phyloP scores from a whole-genome alignment of 352 stramenopile genomes.

The Globisporangium spinosum region DNA sequence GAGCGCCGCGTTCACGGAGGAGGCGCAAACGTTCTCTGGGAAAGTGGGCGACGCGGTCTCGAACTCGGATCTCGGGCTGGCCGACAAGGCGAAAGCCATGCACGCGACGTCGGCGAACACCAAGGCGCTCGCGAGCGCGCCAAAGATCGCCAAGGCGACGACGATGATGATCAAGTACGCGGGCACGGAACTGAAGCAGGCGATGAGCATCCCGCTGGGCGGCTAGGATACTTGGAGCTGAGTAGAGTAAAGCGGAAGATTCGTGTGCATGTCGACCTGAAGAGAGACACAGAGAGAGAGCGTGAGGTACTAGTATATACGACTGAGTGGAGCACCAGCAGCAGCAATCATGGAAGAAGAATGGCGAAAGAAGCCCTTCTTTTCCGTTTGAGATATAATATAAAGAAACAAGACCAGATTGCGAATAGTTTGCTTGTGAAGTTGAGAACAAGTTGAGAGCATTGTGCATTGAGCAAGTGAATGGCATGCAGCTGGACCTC shows the following conservation, averaged over 20 bases:
- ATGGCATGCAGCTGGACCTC: too few relatives aligned
- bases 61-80: slow-evolving; percentile 33
- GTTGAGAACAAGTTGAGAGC: too few relatives aligned
- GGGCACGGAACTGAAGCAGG: slow-evolving; percentile 35
- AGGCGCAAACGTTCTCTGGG: slow-evolving; percentile 39
- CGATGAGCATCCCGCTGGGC: slow-evolving; percentile 34
- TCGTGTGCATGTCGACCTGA: neutral
- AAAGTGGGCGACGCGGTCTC: slow-evolving; percentile 42
- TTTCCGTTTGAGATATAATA: neutral
- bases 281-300: neutral
- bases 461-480: too few relatives aligned
- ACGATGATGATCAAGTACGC: slow-evolving; percentile 55
- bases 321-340: neutral
- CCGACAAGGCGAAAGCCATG: slow-evolving; percentile 27
- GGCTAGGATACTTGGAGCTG: slow-evolving; percentile 15
- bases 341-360: neutral
- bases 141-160: slow-evolving; percentile 45
- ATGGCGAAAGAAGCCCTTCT: neutral
- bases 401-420: neutral
- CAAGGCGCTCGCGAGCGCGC: slow-evolving; percentile 42
- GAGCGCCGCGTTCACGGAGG: slow-evolving; percentile 31
- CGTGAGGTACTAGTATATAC: neutral
- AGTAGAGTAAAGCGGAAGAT: neutral
- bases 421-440: too few relatives aligned
- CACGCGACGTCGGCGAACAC: slow-evolving; percentile 34